Conservation (phyloP, 176 grass and related monocot genomes). For the Bothriochloa decipiens region DNA sequence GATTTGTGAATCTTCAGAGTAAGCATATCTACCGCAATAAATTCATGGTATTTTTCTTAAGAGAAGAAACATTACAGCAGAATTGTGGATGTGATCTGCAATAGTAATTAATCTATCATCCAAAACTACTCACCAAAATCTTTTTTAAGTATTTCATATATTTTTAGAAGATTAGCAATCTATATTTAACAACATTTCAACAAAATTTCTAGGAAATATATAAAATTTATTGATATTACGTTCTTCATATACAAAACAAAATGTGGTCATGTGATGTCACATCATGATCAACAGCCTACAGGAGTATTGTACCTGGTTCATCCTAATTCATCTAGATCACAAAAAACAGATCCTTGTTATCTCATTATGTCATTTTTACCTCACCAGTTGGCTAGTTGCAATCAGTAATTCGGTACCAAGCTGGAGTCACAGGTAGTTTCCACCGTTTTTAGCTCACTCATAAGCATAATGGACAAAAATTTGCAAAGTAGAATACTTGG, state of each 20-base stretch:
- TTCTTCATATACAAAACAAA: background rate
- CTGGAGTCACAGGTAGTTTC: background rate
- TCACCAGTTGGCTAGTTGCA: background rate
- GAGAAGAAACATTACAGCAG: background rate
- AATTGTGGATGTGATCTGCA: constrained; percentile 5
- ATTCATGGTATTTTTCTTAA: constrained; percentile 1
- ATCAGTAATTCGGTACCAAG: background rate
- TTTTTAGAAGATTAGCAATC: constrained; percentile 19
- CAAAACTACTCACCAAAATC: constrained; percentile 20
- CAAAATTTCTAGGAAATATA: constrained; percentile 17
- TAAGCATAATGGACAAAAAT: constrained; percentile 4
- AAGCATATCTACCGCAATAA: constrained; percentile 15
- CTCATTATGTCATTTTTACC: background rate
- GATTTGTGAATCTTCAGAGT: constrained; percentile 10
- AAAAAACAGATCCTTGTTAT: background rate
- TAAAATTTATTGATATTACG: constrained; percentile 10
- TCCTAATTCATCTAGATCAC: constrained; percentile 6
- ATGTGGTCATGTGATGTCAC: background rate
- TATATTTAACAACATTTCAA: background rate
- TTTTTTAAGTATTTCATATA: background rate
- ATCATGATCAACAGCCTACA: constrained; percentile 22
- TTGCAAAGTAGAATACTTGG: background rate
- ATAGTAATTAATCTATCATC: constrained; percentile 20
- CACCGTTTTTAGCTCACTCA: background rate
- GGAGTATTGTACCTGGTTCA: constrained; percentile 7